Conservation (phyloP, 1,284 basidiomycete species). For the Neonothopanus nambi region DNA sequence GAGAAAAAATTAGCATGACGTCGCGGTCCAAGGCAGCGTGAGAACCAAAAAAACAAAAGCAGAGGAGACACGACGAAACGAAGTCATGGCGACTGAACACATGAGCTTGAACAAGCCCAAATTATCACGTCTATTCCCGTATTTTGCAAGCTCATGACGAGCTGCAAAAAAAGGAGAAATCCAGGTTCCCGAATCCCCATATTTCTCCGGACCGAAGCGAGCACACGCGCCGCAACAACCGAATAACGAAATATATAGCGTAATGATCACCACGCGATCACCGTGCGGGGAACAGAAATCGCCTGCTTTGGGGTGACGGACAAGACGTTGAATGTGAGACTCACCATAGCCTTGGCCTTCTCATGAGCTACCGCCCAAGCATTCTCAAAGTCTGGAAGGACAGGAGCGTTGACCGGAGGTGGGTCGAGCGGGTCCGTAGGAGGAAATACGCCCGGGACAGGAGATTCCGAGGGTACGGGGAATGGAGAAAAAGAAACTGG, state of each 20-base stretch:
- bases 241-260: no score
- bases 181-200: neutral
- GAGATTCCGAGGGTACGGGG: conserved; percentile 42
- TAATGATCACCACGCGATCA: neutral
- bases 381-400: conserved; percentile 49
- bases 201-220: no score
- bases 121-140: no score
- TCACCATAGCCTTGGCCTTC: conserved; percentile 47
- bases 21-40: conserved; percentile 4
- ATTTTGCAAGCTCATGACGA: no score
- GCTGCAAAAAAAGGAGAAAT: no score
- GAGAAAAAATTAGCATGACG: conserved; percentile 3
- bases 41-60: conserved; percentile 4
- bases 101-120: no score
- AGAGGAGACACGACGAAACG: conserved; percentile 1
- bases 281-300: neutral
- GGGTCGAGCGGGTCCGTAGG: conserved; percentile 45
- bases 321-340: conserved; percentile 14
- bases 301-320: no score
- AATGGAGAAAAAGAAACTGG: conserved; percentile 42
- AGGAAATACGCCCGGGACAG: conserved; percentile 40
- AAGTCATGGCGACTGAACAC: neutral
- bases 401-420: conserved; percentile 39
- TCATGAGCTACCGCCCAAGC: conserved; percentile 50
- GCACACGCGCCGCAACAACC: no score